A percentile compares a stretch with the other conserved stretches of the same genome.
These are phyloP conservation scores for Ogataea chonburiensis DNA, from an alignment of 805 yeast genomes.

Conservation along the genomic window DNA sequence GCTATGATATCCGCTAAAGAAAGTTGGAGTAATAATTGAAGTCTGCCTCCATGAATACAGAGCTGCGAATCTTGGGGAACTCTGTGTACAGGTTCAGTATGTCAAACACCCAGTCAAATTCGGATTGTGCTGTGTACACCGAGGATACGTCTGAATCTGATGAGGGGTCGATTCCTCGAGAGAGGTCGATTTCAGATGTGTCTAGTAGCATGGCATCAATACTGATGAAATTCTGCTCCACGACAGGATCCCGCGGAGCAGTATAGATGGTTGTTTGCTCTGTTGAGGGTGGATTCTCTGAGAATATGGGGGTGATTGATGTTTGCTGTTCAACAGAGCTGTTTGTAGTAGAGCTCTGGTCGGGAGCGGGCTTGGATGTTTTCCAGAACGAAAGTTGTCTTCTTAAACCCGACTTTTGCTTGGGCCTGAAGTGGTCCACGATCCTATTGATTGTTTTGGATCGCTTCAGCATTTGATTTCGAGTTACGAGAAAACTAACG, in stretches of 20 bases:
- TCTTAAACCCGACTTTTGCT: neutral
- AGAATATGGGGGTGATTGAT: neutral
- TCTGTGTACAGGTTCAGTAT: conserved; percentile 7
- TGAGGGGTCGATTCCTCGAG: no score
- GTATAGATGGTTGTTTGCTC: conserved; percentile 1
- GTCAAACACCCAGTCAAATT: conserved; percentile 6
- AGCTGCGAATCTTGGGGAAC: neutral
- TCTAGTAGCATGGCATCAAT: conserved; percentile 1
- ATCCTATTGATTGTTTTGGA: conserved; percentile 1
- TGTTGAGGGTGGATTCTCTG: neutral
- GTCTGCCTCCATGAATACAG: conserved; percentile 3
- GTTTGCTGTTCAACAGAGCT: neutral
- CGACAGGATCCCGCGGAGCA: neutral
- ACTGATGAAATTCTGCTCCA: conserved; percentile 1
- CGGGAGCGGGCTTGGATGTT: neutral
- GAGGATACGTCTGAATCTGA: conserved; percentile 3
- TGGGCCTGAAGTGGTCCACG: conserved; percentile 1
- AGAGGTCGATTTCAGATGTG: no score
- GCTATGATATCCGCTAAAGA: neutral
- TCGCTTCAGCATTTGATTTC: conserved; percentile 1
- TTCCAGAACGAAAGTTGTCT: conserved; percentile 3
- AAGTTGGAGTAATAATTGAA: conserved; percentile 4
- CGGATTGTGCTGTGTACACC: neutral
- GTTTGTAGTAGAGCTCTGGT: neutral
- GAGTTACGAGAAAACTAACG: no score